Conservation (phyloP, 2,329 filamentous ascomycete species). For the Paraconiothyrium brasiliense region DNA sequence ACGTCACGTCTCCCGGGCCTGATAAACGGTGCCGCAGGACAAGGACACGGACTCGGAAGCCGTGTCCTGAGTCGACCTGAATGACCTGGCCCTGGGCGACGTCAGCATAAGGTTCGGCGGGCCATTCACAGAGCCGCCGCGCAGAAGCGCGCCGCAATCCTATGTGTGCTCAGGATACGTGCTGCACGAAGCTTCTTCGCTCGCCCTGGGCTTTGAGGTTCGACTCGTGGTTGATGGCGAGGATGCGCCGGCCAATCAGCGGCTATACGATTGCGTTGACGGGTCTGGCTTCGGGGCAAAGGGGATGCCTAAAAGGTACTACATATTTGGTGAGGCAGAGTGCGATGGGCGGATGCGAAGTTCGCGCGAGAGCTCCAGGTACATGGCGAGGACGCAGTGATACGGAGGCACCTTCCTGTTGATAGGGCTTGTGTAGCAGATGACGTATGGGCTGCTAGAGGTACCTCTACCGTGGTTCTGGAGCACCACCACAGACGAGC, state of each 20-base stretch:
- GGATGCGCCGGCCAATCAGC: not conserved
- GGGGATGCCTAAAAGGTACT: not conserved
- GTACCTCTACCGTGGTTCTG: not conserved
- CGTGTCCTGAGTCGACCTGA: not conserved
- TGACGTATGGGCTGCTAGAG: conserved; percentile 2
- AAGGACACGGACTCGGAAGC: conserved; percentile 2
- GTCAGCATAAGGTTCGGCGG: conserved; percentile 17
- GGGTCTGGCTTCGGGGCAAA: not conserved
- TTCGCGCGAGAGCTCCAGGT: conserved; percentile 8
- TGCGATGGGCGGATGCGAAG: not conserved
- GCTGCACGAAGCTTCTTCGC: not conserved
- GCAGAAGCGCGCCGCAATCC: not conserved
- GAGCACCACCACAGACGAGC: not conserved
- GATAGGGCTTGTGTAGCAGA: not conserved
- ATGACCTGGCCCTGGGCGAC: not conserved
- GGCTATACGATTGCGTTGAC: not conserved
- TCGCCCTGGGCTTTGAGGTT: not conserved
- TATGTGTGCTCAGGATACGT: not conserved
- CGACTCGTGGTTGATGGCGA: not conserved
- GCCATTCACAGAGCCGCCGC: not conserved
- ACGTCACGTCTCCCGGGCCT: not conserved
- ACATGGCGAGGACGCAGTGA: conserved; percentile 1
- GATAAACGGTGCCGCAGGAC: conserved; percentile 4
- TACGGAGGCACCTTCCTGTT: not conserved
- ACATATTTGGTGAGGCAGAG: not conserved